Evolutionary conservation across 495 filamentous ascomycete genomes (phyloP).

Genomic region (Tuber umbilicatum): DNA sequence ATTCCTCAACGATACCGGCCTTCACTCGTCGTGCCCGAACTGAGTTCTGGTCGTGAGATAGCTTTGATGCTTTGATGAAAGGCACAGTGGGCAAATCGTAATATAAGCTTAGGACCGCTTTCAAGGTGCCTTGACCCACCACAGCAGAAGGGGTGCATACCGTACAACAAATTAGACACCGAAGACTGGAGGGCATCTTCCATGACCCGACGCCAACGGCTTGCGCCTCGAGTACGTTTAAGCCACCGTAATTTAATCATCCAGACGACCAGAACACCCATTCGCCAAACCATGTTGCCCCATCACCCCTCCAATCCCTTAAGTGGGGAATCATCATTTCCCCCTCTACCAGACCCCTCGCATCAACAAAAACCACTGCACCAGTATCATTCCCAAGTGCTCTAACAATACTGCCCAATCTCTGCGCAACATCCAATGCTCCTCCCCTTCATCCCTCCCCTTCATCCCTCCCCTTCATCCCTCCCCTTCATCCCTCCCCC

Average conservation of each 20-base stretch:
- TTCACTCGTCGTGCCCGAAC: neutral
- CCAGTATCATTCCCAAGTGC: too few species aligned
- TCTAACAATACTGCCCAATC: too few species aligned
- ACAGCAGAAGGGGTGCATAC: too few species aligned
- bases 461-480: neutral
- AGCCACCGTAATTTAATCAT: too few species aligned
- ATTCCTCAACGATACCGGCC: neutral
- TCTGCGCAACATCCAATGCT: neutral
- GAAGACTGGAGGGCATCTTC: neutral
- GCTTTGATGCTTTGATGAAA: neutral
- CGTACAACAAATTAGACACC: neutral
- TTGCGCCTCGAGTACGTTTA: neutral
- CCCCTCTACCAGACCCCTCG: too few species aligned
- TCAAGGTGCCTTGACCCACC: too few species aligned
- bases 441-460: neutral
- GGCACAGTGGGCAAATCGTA: neutral
- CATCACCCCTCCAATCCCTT: too few species aligned
- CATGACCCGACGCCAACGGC: neutral
- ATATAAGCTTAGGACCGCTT: neutral
- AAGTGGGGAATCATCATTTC: too few species aligned
- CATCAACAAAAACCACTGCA: too few species aligned
- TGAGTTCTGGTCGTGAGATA: neutral
- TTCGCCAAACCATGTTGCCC: too few species aligned
- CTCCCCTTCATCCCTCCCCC: neutral
- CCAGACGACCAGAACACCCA: too few species aligned